Evolutionary conservation across 371 early-diverging fungal genomes (phyloP).

Genomic region (Parasitella parasitica): DNA sequence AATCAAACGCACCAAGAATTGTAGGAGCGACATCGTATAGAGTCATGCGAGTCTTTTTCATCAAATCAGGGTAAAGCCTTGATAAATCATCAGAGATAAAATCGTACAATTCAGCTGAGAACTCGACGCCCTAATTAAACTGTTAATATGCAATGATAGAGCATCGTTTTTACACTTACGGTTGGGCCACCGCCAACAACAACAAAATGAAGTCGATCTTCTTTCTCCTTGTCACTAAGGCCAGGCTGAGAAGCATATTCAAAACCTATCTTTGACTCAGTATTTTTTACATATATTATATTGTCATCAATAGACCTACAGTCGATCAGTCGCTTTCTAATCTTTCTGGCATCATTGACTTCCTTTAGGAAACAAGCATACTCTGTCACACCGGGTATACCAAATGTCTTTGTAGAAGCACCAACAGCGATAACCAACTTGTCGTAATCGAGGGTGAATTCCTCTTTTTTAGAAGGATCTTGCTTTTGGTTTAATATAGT

Average conservation of each 20-base stretch:
- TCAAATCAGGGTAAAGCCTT: slow-evolving; percentile 60
- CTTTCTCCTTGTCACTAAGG: slow-evolving; percentile 60
- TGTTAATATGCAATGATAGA: no score
- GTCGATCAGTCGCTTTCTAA: slow-evolving; percentile 70
- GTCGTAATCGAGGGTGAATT: slow-evolving; percentile 62
- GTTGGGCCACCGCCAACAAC: slow-evolving; percentile 85
- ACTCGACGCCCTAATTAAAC: slow-evolving; percentile 59
- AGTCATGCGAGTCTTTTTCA: slow-evolving; percentile 63
- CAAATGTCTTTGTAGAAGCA: slow-evolving; percentile 81
- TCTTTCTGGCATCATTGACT: slow-evolving; percentile 70
- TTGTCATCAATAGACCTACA: slow-evolving; percentile 39
- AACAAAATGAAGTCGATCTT: slow-evolving; percentile 79
- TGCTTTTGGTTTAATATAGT: background rate
- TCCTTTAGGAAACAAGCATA: slow-evolving; percentile 74
- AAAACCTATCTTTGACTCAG: slow-evolving; percentile 41
- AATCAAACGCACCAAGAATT: slow-evolving; percentile 75
- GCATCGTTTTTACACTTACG: no score
- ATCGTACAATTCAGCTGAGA: slow-evolving; percentile 78
- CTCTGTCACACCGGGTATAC: slow-evolving; percentile 79
- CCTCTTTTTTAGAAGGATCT: background rate
- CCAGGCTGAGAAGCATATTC: slow-evolving; percentile 77
- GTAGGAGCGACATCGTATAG: slow-evolving; percentile 75
- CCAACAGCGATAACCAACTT: slow-evolving; percentile 81
- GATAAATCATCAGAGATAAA: slow-evolving; percentile 74
- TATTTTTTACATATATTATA: background rate